Evolutionary conservation across 371 early-diverging fungal species (phyloP), one percentile per base, ranked within the genome.

Genomic region (Actinomortierella wolfii): DNA sequence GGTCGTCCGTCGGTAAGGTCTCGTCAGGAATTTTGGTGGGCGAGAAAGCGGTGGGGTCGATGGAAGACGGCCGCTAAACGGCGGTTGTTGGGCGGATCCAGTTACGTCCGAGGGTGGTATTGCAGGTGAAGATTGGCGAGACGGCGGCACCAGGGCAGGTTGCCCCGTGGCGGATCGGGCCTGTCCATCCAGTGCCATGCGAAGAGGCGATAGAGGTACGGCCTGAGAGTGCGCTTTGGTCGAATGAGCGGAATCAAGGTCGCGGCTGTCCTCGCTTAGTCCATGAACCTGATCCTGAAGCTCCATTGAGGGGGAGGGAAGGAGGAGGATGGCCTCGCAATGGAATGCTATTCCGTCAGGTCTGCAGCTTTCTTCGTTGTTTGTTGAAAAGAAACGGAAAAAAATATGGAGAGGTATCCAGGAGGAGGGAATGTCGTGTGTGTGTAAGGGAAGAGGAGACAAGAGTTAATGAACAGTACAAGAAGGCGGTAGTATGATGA

Each of bases 11-110:
- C 71, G 59, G 41, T 71, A 61, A 8, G 65, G 62, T 29, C 71
- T 53, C 2, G 71, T 65, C 47, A 65, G 64, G 51, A 65, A 71
- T 9, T 61, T 65, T 6, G 65, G 71, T 15, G 71, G 34, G 34
- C 34, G 34, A 34, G 34, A 34, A 11, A 34, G 34, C 34, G 34
- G 71, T n/a, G 66, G 66, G 26, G 60, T 65, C 0, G 56, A 54
- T 15, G 60, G 59, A 20, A 60, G 70, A 20, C 61, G 57, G 26
- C 64, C 54, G 11, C 34, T 34, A 34, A 34, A 34, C 11, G 34
- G 34, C 11, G 11, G 34, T 11, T 34, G 34, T 4, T 34, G 4
- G 4, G 34, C 11, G 34, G 34, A 34, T 34, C 34, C 34, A 34
- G 34, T 6, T 6, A 11, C 11, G 4, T 34, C 34, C 34, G 34